Conservation (phyloP, 371 early-diverging fungal genomes). For the Syncephalastrum racemosum region DNA sequence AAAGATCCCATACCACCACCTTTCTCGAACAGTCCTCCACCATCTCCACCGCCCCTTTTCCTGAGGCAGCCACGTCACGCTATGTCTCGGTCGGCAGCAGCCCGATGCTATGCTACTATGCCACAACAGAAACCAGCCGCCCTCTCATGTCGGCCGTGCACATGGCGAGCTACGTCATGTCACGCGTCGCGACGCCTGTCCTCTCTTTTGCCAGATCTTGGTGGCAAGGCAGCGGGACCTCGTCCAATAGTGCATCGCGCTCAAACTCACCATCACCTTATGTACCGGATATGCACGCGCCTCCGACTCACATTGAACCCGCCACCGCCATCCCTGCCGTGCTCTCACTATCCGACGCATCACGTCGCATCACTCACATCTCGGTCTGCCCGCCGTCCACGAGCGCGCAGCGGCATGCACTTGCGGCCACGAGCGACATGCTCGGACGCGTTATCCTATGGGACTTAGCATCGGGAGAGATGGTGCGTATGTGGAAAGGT, state of each 20-base stretch:
- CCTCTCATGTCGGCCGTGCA: slow-evolving; percentile 59
- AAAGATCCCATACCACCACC: slow-evolving; percentile 15
- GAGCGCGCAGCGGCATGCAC: slow-evolving; percentile 42
- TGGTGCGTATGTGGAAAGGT: slow-evolving; percentile 71
- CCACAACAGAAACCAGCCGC: slow-evolving; percentile 51
- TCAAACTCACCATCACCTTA: slow-evolving; percentile 43
- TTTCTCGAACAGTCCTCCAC: slow-evolving; percentile 22
- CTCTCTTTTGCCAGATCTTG: slow-evolving; percentile 65
- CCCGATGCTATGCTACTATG: slow-evolving; percentile 63
- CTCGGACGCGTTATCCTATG: slow-evolving; percentile 66
- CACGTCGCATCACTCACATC: slow-evolving; percentile 51
- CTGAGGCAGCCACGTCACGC: slow-evolving; percentile 47
- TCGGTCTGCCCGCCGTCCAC: slow-evolving; percentile 47
- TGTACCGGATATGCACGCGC: slow-evolving; percentile 38
- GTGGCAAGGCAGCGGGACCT: slow-evolving; percentile 37
- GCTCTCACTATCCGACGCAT: slow-evolving; percentile 42
- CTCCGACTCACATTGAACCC: slow-evolving; percentile 50
- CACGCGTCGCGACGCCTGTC: slow-evolving; percentile 57
- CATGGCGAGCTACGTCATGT: slow-evolving; percentile 59
- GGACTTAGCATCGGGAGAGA: slow-evolving; percentile 56
- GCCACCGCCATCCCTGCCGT: slow-evolving; percentile 54
- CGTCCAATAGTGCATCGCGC: slow-evolving; percentile 6
- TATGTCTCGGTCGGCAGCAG: slow-evolving; percentile 59
- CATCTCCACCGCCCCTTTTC: slow-evolving; percentile 32
- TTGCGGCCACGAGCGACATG: slow-evolving; percentile 63